A percentile compares a stretch with the other conserved stretches of the same genome.
Evolutionary conservation across 148 eudicot genomes (phyloP).

Genomic region (Bassia scoparia): DNA sequence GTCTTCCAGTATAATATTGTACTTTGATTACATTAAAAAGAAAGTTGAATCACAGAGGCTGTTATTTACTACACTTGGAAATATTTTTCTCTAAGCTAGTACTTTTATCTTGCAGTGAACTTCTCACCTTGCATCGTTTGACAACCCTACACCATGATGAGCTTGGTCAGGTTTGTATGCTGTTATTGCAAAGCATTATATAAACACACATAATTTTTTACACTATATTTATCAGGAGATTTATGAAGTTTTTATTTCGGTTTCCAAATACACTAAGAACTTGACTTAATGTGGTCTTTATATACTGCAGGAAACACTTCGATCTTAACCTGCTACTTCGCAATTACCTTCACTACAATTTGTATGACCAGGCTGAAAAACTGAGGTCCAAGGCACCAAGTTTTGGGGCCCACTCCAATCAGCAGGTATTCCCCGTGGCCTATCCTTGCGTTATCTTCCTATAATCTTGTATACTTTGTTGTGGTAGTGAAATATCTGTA

Average conservation of each 20-base stretch:
- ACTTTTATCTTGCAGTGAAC: constrained; percentile 49
- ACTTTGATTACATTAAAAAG: background rate
- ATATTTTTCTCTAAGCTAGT: constrained; percentile 13
- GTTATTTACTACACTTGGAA: no score
- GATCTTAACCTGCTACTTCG: constrained; percentile 87
- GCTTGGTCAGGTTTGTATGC: constrained; percentile 82
- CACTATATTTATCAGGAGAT: background rate
- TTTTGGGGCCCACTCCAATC: constrained; percentile 96
- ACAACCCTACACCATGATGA: constrained; percentile 93
- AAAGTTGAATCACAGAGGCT: no score
- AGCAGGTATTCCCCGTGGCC: constrained; percentile 54
- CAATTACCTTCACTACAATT: constrained; percentile 89
- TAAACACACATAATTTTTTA: no score
- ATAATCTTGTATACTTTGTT: constrained; percentile 1
- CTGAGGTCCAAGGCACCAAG: constrained; percentile 97
- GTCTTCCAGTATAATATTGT: background rate
- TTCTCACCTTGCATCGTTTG: constrained; percentile 82
- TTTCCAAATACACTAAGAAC: background rate
- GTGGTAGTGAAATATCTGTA: background rate
- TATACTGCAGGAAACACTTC: constrained; percentile 78
- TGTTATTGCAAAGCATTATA: background rate
- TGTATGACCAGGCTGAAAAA: constrained; percentile 96
- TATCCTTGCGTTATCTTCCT: constrained; percentile 3
- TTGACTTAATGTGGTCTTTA: background rate
- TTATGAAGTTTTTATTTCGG: background rate